Base-by-base conservation (phyloP, 75 land plant species). In the Adiantum capillusveneris region DNA sequence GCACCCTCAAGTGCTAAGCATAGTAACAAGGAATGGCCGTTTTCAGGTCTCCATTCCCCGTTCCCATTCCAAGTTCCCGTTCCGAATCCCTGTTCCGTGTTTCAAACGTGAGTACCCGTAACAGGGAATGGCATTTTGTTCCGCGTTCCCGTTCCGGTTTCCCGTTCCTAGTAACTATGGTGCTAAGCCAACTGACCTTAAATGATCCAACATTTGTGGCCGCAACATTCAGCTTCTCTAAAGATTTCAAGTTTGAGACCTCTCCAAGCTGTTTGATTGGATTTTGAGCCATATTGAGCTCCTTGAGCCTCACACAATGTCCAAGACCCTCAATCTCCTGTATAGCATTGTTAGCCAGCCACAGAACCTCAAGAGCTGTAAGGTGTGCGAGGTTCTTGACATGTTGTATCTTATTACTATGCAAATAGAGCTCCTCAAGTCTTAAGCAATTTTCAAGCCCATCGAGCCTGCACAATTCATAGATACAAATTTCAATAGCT, bases 141-240 rank as follows among this genome's bases (percentile, higher is more conserved):
- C n/a, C n/a, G n/a, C n/a, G n/a, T n/a, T n/a, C n/a, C n/a, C n/a
- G n/a, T n/a, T n/a, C n/a, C n/a, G n/a, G n/a, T n/a, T n/a, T n/a
- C n/a, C n/a, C n/a, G n/a, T n/a, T n/a, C n/a, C n/a, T n/a, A n/a
- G n/a, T n/a, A n/a, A n/a, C n/a, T n/a, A n/a, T n/a, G n/a, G n/a
- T n/a, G n/a, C n/a, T n/a, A n/a, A n/a, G n/a, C n/a, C n/a, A n/a
- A 27, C 21, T 31, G 31, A 72, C 75, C 75, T 72, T 72, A 29
- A 72, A 72, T 29, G 75, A 72, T 43, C 75, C 75, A 12, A 72
- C 59, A 43, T 58, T 52, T 46, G 75, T 72, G n/a, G 70, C 75
- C 34, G 75, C 56, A 44, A 65, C 75, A 53, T 72, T 72, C n/a
- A 72, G 63, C 34, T 57, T 55, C 69, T 72, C 69, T 44, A 72